Evolutionary conservation across 2,329 filamentous ascomycete species (phyloP).

Genomic region (Aspergillus sojae): DNA sequence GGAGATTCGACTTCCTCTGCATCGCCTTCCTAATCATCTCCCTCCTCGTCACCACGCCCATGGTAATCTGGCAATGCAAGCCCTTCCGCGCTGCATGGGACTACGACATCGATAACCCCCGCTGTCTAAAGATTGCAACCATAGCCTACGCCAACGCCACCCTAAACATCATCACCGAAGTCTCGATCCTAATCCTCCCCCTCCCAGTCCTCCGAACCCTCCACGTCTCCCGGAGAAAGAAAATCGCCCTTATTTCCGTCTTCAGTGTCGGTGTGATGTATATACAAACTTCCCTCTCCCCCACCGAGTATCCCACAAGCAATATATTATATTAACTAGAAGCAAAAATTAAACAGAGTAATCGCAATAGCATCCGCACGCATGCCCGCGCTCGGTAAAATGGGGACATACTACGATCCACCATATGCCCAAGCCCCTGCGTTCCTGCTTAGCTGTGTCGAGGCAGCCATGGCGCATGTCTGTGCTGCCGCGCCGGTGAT

Average conservation of each 20-base stretch:
- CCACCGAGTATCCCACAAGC: not conserved
- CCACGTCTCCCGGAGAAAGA: not conserved
- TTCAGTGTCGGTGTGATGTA: slow-evolving; percentile 6
- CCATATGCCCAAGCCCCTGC: not conserved
- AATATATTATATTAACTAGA: not conserved
- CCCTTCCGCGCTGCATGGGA: not conserved
- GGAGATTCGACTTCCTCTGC: not conserved
- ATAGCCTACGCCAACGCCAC: slow-evolving; percentile 5
- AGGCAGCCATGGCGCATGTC: slow-evolving; percentile 4
- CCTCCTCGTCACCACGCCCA: not conserved
- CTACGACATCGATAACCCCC: not conserved
- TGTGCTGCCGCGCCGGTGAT: not conserved
- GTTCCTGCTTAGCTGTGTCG: slow-evolving; percentile 2
- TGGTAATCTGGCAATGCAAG: slow-evolving; percentile 2
- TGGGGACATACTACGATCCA: slow-evolving; percentile 3
- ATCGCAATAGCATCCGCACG: slow-evolving; percentile 3
- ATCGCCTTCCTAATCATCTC: not conserved
- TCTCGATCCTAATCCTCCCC: not conserved
- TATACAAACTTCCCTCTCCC: not conserved
- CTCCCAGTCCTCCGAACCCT: not conserved
- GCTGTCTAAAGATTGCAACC: not conserved
- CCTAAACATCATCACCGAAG: not conserved
- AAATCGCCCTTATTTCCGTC: not conserved
- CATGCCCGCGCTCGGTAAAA: not conserved
- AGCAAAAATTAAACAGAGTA: not conserved